These are phyloP conservation scores for Laburnicola sp. DNA, from an alignment of 2,329 filamentous ascomycete species.

Conservation along the genomic window DNA sequence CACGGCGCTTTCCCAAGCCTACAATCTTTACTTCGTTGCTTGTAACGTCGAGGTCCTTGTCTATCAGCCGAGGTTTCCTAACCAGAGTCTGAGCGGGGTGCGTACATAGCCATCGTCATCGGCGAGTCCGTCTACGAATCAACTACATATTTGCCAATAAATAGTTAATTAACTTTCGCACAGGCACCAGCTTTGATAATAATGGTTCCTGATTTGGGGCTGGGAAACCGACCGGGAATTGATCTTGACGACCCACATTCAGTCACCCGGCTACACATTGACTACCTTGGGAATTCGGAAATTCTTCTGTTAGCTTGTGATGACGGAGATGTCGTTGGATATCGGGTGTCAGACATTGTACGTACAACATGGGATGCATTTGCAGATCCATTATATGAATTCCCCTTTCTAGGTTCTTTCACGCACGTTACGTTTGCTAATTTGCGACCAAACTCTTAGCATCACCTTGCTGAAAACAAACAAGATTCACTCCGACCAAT, in stretches of 20 bases:
- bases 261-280: conserved; percentile 51
- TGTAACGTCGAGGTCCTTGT: conserved; percentile 46
- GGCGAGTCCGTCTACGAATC: conserved; percentile 21
- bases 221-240: conserved; percentile 21
- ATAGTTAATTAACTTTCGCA: too few species aligned
- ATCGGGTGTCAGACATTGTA: conserved; percentile 37
- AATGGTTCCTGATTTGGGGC: not conserved
- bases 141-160: not conserved
- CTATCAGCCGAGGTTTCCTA: conserved; percentile 50
- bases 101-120: conserved; percentile 41
- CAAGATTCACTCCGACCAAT: conserved; percentile 7
- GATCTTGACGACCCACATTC: conserved; percentile 47
- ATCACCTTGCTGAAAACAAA: conserved; percentile 22
- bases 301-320: conserved; percentile 58
- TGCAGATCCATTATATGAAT: too few species aligned
- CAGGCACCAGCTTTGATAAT: not conserved
- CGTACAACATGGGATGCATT: conserved; percentile 7
- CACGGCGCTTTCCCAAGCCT: conserved; percentile 50
- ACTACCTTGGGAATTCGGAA: conserved; percentile 52
- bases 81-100: conserved; percentile 44
- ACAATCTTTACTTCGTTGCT: conserved; percentile 56
- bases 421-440: not conserved
- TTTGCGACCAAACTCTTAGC: not conserved
- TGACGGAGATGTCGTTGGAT: conserved; percentile 58
- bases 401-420: too few species aligned